Conservation (phyloP, 2,329 filamentous ascomycete genomes). For the Harringtonia aguacate region DNA sequence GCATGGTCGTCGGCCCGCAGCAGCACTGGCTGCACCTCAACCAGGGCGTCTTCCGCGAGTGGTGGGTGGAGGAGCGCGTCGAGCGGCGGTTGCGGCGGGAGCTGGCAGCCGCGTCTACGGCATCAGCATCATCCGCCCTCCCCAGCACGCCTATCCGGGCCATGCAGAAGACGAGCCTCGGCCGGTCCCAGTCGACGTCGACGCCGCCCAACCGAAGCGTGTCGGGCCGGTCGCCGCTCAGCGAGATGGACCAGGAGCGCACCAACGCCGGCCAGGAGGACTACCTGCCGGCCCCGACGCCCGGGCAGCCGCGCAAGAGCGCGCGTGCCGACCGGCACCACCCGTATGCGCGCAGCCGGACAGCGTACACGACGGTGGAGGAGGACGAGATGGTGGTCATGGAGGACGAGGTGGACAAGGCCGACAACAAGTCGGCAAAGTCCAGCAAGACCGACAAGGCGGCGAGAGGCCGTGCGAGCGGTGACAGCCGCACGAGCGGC, state of each 20-base stretch:
- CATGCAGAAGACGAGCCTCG: constrained; percentile 46
- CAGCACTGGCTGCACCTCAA: constrained; percentile 99
- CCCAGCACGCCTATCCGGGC: constrained; percentile 52
- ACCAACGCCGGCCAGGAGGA: constrained; percentile 68
- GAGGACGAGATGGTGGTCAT: constrained; percentile 37
- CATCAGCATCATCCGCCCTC: constrained; percentile 4
- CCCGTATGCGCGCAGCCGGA: constrained; percentile 50
- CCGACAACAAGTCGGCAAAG: constrained; percentile 27
- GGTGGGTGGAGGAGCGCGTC: constrained; percentile 88
- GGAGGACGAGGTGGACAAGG: constrained; percentile 39
- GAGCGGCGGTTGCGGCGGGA: constrained; percentile 56
- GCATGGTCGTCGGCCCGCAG: constrained; percentile 97
- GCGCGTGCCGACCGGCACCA: constrained; percentile 65
- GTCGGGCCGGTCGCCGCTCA: constrained; percentile 73
- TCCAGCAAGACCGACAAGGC: constrained; percentile 51
- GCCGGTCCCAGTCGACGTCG: constrained; percentile 45
- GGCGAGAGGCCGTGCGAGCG: no score
- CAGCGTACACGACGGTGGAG: constrained; percentile 30
- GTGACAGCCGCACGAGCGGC: constrained; percentile 51
- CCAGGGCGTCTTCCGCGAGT: constrained; percentile 94
- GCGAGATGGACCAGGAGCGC: constrained; percentile 80
- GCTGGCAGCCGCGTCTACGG: constrained; percentile 28
- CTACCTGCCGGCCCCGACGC: constrained; percentile 87
- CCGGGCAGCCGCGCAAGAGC: constrained; percentile 88
- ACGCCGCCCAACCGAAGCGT: constrained; percentile 76